Conservation (phyloP, 768 basidiomycete genomes). For the Suillus occidentalis region DNA sequence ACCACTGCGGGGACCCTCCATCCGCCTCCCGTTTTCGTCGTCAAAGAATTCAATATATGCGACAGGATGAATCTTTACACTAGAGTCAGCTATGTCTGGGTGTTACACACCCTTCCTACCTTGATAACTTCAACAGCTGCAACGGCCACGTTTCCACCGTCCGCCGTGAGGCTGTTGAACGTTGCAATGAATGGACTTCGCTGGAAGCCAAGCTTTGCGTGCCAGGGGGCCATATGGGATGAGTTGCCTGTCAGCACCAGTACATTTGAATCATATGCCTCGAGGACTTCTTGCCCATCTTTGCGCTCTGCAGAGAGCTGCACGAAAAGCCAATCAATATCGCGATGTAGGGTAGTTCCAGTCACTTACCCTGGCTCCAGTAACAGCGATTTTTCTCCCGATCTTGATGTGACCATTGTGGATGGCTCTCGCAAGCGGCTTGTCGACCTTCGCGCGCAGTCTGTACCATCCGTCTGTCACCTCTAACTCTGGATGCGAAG, state of each 20-base stretch:
- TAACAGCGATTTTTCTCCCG: slow-evolving; percentile 82
- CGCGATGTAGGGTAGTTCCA: slow-evolving; percentile 7
- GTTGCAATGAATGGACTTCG: slow-evolving; percentile 67
- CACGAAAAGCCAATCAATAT: not conserved
- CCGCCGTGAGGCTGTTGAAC: slow-evolving; percentile 72
- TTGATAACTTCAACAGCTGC: slow-evolving; percentile 76
- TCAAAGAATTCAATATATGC: slow-evolving; percentile 75
- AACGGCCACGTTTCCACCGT: slow-evolving; percentile 77
- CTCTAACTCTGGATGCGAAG: slow-evolving; percentile 65
- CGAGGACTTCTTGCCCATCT: slow-evolving; percentile 81
- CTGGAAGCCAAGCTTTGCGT: slow-evolving; percentile 82
- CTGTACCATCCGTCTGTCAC: slow-evolving; percentile 99
- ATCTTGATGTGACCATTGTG: slow-evolving; percentile 62
- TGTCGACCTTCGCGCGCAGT: slow-evolving; percentile 75
- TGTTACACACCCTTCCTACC: slow-evolving; percentile 32
- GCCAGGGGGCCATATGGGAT: slow-evolving; percentile 84
- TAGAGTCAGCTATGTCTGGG: slow-evolving; percentile 1
- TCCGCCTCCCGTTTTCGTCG: slow-evolving; percentile 44
- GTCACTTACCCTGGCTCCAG: slow-evolving; percentile 70
- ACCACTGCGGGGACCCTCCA: slow-evolving; percentile 65
- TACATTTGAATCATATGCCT: slow-evolving; percentile 67
- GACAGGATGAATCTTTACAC: slow-evolving; percentile 60
- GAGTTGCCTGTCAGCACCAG: slow-evolving; percentile 82
- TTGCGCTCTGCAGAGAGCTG: slow-evolving; percentile 70
- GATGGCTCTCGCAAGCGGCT: slow-evolving; percentile 68